These are phyloP conservation scores for Daldinia concentrica DNA, from an alignment of 495 filamentous ascomycete genomes.

Conservation along the genomic window DNA sequence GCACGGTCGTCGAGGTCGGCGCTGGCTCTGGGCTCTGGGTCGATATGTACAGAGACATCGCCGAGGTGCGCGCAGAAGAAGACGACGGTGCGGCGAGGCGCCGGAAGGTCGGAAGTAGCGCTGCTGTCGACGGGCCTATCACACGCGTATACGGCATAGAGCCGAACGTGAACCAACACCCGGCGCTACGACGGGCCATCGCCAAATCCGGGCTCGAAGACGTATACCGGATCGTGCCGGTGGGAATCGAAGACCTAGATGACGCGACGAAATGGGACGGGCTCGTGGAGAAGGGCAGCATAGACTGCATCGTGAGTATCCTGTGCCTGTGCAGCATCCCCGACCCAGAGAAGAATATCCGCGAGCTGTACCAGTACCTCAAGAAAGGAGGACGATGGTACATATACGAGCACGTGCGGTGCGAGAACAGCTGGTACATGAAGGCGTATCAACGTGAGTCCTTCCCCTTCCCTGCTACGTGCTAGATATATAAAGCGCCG, in stretches of 20 bases:
- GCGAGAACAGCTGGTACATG: slow-evolving; percentile 57
- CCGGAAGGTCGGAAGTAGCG: slow-evolving; percentile 7
- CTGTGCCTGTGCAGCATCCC: slow-evolving; percentile 80
- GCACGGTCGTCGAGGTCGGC: slow-evolving; percentile 58
- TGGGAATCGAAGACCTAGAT: slow-evolving; percentile 65
- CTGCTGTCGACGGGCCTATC: slow-evolving; percentile 41
- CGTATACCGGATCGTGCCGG: slow-evolving; percentile 71
- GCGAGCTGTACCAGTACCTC: slow-evolving; percentile 68
- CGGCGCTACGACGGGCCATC: slow-evolving; percentile 56
- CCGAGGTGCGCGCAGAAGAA: background rate
- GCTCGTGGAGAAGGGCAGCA: slow-evolving; percentile 59
- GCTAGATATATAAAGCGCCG: background rate
- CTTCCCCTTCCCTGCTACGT: background rate
- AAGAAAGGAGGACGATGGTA: slow-evolving; percentile 74
- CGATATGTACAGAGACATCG: slow-evolving; percentile 44
- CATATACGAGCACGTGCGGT: slow-evolving; percentile 75
- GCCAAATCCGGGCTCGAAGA: slow-evolving; percentile 59
- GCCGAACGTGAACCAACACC: slow-evolving; percentile 68
- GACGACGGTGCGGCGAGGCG: slow-evolving; percentile 6
- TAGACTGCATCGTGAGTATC: slow-evolving; percentile 75
- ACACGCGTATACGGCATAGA: slow-evolving; percentile 73
- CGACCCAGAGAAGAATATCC: slow-evolving; percentile 63
- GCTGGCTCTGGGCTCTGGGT: slow-evolving; percentile 61
- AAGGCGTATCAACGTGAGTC: slow-evolving; percentile 61
- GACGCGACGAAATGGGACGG: slow-evolving; percentile 52